Evolutionary conservation across 352 stramenopile genomes (phyloP), one percentile per base, ranked within the genome.

Genomic region (Pilasporangium apinafurcum): DNA sequence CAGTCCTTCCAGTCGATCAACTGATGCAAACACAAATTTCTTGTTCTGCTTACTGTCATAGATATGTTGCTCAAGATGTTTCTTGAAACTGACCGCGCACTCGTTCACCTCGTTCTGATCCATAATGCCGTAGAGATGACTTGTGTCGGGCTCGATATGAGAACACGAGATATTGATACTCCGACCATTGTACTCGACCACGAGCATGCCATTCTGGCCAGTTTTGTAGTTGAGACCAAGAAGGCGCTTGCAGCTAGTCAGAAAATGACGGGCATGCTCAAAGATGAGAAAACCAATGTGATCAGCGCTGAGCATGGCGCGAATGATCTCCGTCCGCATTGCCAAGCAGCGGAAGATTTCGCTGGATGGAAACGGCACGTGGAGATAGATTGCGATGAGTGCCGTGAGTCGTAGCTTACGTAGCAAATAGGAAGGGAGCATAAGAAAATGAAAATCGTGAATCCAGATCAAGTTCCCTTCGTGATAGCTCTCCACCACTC

Each of bases 311-410:
- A 97, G 64, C 64, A 97, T 89, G 2, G 82, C 86, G 25, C 91
- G 82, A 16, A 97, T 65, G 41, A 97, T 89, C 56, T 94, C 84
- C 7, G 92, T 93, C 16, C 91, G 68, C 60, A 87, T 82, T 0
- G 75, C 67, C 31, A 99, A 76, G 4, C 95, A 98, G 8, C 96
- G 75, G 51, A 98, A 99, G 37, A 99, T 98, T 62, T 99, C 96
- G 12, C 89, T 98, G 18, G 87, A 98, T 14, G 96, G 96, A 50
- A 99, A 99, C 38, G 96, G 96, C 7, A 96, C 97, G 56, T 99
- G 96, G 16, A 99, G 62, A 65, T 99, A 99, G 34, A 98, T 83
- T 5, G 95, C 96, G 55, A 99, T 89, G 49, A 97, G 88, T 16
- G 95, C 93, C 20, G 83, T 94, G n/a, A n/a, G n/a, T 0, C 68